Evolutionary conservation across 345 rosid species (phyloP), one percentile per base, ranked within the genome.

Genomic region (Heritiera fomes): DNA sequence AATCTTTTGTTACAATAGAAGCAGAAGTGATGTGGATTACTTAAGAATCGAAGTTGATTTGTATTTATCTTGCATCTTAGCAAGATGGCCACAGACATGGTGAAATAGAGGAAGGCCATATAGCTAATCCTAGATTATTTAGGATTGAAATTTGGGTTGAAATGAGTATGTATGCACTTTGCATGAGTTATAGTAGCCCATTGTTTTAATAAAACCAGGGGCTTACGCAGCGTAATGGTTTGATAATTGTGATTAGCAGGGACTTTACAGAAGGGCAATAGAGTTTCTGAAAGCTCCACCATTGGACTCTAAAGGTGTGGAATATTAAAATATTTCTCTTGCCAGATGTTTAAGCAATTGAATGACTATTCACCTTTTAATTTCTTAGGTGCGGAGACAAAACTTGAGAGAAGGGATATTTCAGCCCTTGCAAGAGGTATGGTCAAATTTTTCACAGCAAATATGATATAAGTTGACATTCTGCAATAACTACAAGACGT

Each of bases 361-460:
- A 78, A 23, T 62, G n/a, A 71, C 63, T 7, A 14, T 73, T 59
- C 53, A n/a, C n/a, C 32, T 45, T 74, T 62, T 63, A 28, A 64
- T 70, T 80, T 66, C 60, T 0, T 76, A 76, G 85, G 69, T 80
- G 59, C 56, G 67, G 89, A 84, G 68, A 77, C 76, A 68, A 78
- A 85, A 73, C 63, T 80, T 60, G 71, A 68, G 70, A 75, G 83
- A 83, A 87, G 85, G 45, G 97, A 90, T 55, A 78, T 91, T 9
- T 75, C 85, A 47, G 93, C 98, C 73, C 90, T 93, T 82, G 95
- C 95, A 76, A 90, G 97, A 92, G 97, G 97, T 95, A 84, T 75
- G 71, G 50, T 66, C 75, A 28, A 70, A 40, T 62, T 56, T 41
- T 15, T 18, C 53, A 28, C 38, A 11, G 62, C 62, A 58, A 20